Evolutionary conservation across 805 yeast genomes (phyloP).

Genomic region (Starmerella etchellsii): DNA sequence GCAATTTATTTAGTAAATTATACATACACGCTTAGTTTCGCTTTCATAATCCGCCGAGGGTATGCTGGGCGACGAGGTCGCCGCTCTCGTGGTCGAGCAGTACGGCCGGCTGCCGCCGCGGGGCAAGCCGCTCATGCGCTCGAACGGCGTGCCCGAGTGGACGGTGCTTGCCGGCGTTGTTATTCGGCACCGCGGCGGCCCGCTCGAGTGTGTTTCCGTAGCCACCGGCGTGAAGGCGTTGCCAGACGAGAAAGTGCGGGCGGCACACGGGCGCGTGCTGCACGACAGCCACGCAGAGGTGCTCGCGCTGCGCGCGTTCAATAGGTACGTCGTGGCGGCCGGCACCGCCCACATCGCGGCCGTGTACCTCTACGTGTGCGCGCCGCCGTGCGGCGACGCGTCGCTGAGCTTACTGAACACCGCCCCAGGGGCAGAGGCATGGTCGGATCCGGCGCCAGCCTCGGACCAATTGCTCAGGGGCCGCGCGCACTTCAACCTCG

Average conservation of each 20-base stretch:
- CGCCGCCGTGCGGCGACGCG: slow-evolving; percentile 20
- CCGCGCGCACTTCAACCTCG: slow-evolving; percentile 14
- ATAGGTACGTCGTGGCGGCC: slow-evolving; percentile 36
- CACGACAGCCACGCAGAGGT: slow-evolving; percentile 93
- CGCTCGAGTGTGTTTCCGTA: slow-evolving; percentile 33
- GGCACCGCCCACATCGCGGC: slow-evolving; percentile 14
- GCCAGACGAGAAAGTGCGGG: slow-evolving; percentile 39
- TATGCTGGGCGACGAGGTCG: slow-evolving; percentile 16
- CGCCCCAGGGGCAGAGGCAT: slow-evolving; percentile 7
- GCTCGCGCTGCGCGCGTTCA: slow-evolving; percentile 57
- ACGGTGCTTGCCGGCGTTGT: slow-evolving; percentile 71
- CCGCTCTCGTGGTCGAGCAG: slow-evolving; percentile 18
- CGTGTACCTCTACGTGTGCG: slow-evolving; percentile 12
- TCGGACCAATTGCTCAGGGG: slow-evolving; percentile 15
- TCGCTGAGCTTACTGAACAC: slow-evolving; percentile 48
- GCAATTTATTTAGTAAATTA: too few relatives aligned
- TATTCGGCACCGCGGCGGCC: slow-evolving; percentile 14
- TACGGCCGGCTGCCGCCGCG: slow-evolving; percentile 24
- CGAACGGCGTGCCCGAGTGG: slow-evolving; percentile 67
- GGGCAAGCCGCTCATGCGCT: slow-evolving; percentile 48
- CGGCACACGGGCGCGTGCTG: slow-evolving; percentile 45
- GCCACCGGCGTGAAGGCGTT: slow-evolving; percentile 76
- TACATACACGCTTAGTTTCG: too few relatives aligned
- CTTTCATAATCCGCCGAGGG: too few relatives aligned
- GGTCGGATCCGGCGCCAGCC: slow-evolving; percentile 9